Base-by-base conservation (phyloP, 164 flowering plant genomes). In the Umbellularia californica region DNA sequence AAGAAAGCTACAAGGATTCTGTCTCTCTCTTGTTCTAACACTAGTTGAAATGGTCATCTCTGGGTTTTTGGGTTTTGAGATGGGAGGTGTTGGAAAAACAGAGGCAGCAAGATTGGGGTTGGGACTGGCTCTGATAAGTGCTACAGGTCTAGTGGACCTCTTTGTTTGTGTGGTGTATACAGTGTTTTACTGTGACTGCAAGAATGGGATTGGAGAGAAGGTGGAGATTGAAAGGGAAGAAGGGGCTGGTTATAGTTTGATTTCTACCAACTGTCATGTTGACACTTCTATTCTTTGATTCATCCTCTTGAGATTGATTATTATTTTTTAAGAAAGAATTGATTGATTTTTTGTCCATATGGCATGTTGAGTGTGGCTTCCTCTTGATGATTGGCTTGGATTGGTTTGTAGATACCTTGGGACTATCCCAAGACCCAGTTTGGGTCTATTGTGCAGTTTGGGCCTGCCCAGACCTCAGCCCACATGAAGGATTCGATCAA, bases 151-250 rank as follows among this genome's bases (percentile, higher is more conserved):
- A 74, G 24, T 62, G 52, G 33, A 66, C 14, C 71, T 82, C 65
- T 77, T 78, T 20, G 33, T 24, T 1, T 14, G 58, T n/a, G 58
- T 77, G 65, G 81, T 73, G 7, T 82, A 33, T 22, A 82, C 84
- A 0, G 78, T 81, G 5, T 74, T 85, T 15, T 81, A 85, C 75
- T 74, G 63, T 47, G 50, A 74, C 33, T 79, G 87, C 78, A 85
- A 85, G 87, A 77, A 71, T 78, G 65, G 12, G 23, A 69, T 77
- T 70, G 83, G 76, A 47, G 84, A 84, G 20, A 50, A 47, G 47
- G 55, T 69, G 35, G 71, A 69, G 15, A 19, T 47, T 12, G 27
- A 41, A 10, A 52, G 55, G 69, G 69, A 28, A 19, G 33, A 7
- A 17, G 23, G 47, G 22, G 5, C 20, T 1, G 60, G 60, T 55